Base-by-base conservation (phyloP, 768 basidiomycete species). In the Baorangia bicolor region DNA sequence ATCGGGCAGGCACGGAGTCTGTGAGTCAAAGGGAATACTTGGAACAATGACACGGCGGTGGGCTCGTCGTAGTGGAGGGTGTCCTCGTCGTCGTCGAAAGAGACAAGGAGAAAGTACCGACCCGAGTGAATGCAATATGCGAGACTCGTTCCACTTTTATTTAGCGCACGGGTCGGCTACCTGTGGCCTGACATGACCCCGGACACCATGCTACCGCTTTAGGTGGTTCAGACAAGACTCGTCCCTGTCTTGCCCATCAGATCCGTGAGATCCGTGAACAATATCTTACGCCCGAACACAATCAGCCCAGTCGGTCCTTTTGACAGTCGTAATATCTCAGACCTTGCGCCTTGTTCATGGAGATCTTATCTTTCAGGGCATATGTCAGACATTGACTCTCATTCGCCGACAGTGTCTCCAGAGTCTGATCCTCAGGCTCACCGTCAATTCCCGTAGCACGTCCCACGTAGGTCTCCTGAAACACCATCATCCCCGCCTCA, bases 141-240 rank as follows among this genome's bases (percentile, higher is more conserved):
- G 49, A 55, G 43, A 41, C 64, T 62, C 67, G 61, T 69, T 49
- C 70, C 69, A 72, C 66, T 64, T 70, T 68, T 64, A 56, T 59
- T 66, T 62, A 64, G 33, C 49, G 52, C 41, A 41, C 61, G 50
- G 57, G 38, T 66, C 69, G 64, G 69, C 60, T 65, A 61, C 38
- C 40, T 34, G n/a, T 55, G n/a, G 46, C 13, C 2, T 1, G 18
- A 0, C 13, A 11, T 12, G 70, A 69, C 69, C 69, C 61, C 69
- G 35, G 57, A 60, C 58, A 72, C 69, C 45, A n/a, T 2, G 4
- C 8, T 58, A 4, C 65, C 49, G 1, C 40, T 49, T 63, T 35
- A 1, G 57, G 48, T 1, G 6, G 14, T 21, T 9, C 4, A 14
- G 10, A 35, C 34, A 25, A 30, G 44, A 14, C n/a, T n/a, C n/a